Base-by-base conservation (phyloP, 1,284 basidiomycete genomes). In the Microbotryum intermedium region DNA sequence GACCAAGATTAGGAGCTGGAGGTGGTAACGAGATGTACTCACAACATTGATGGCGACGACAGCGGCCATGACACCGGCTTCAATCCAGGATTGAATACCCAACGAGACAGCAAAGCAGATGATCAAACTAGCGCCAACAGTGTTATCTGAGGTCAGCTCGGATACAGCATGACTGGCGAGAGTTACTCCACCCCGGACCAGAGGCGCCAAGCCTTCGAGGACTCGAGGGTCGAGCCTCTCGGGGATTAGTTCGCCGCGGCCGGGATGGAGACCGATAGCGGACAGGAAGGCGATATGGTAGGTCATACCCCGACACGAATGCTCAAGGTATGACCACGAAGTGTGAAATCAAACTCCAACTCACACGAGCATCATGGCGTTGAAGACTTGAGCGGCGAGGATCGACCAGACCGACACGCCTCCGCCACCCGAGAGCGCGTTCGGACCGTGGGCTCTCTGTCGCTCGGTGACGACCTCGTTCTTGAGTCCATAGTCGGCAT, bases 91-190 rank as follows among this genome's bases (percentile, higher is more conserved):
- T 66, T 79, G 74, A 26, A 82, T 80, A 59, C 80, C 84, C 60
- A 85, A 82, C 6, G 82, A 83, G n/a, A 84, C 78, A 9, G 80
- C 80, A 76, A 85, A 79, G 30, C 83, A 83, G 42, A 79, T 79
- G 58, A 85, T 74, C 55, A 82, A 39, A 39, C 34, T 39, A 39
- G 34, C 34, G 34, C 34, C 10, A 39, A 39, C 2, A 16, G 34
- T 30, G 34, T 39, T 39, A 18, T 16, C 34, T 39, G 34, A 39
- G 29, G 34, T 39, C 34, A 39, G 34, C 34, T 39, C 13, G 34
- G 34, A 39, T 39, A 34, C 34, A 39, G 34, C 10, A 39, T 13
- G 34, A 10, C 30, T 8, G 5, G 30, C 30, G 30, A 39, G 34
- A 10, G 34, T 39, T 39, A 4, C 34, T 11, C 34, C 10, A 2